Evolutionary conservation across 2,329 filamentous ascomycete species (phyloP), one percentile per base, ranked within the genome.

Genomic region (Trichophyton benhamiae): DNA sequence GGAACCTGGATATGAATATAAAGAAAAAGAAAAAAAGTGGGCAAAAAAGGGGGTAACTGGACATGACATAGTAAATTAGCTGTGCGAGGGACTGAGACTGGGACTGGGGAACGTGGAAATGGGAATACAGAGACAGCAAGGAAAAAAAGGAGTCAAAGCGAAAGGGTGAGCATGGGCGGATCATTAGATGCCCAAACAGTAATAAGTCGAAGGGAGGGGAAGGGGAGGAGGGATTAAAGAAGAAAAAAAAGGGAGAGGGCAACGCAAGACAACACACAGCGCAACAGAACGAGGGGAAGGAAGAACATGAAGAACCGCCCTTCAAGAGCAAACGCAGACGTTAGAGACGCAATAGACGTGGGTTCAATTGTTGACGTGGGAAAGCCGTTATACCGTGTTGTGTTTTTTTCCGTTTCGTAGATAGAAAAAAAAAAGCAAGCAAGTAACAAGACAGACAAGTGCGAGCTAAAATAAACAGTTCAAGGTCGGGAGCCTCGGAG

Each of bases 271-370:
- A 69, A 72, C n/a, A 48, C 25, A 27, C 25, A 48, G 17, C 20
- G 44, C n/a, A 48, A 46, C 42, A n/a, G 44, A 48, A 48, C 2
- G 44, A 48, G n/a, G 13, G n/a, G 44, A 20, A 20, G 15, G 17
- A 48, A 48, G 9, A 48, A 17, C 25, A 48, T 20, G 17, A 48
- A 48, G 3, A 22, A 65, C 74, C 70, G 72, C 72, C 67, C 74
- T 73, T 75, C 74, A 72, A 74, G 72, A 74, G 74, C 73, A 48
- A 48, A 48, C 44, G 44, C 17, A 11, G 17, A 48, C 44, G 44
- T 41, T 22, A 27, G 25, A 48, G 17, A 48, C 44, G 44, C 44
- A 48, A 48, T 27, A 41, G 36, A 48, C 44, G 44, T 48, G 42
- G 25, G 25, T 27, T 27, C 25, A 27, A 27, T 27, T 27, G 42